These are phyloP conservation scores for Sordaria brevicollis DNA, from an alignment of 495 filamentous ascomycete species.

Conservation along the genomic window DNA sequence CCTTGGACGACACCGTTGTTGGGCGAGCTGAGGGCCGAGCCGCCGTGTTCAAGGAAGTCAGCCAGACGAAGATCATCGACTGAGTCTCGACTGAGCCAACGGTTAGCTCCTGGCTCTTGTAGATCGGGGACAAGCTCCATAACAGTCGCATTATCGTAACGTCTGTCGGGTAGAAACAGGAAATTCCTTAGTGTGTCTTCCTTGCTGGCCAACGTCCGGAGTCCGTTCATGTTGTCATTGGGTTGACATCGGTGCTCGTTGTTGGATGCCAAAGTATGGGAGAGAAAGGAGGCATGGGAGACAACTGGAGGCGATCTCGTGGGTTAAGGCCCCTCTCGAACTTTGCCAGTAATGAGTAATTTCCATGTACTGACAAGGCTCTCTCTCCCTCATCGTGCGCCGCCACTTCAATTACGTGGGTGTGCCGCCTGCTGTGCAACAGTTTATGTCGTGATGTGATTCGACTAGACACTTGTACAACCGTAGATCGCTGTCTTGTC, in stretches of 20 bases:
- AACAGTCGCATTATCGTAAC: neutral
- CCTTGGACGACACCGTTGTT: neutral
- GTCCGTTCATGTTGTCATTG: neutral
- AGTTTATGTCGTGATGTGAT: neutral
- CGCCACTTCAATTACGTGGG: neutral
- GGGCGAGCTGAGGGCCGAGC: neutral
- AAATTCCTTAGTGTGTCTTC: neutral
- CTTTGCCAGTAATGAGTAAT: too few species aligned
- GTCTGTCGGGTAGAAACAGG: neutral
- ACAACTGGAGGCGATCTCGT: neutral
- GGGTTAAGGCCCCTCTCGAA: too few species aligned
- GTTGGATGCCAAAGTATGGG: neutral
- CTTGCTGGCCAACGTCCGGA: neutral
- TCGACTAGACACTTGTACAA: neutral
- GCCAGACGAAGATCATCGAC: neutral
- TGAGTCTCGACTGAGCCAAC: neutral
- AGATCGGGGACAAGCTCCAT: neutral
- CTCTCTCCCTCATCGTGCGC: neutral
- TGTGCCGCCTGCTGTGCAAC: neutral
- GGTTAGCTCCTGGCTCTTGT: neutral
- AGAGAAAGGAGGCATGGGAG: neutral
- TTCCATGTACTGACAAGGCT: neutral
- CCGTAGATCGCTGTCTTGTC: neutral
- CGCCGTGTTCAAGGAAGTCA: neutral
- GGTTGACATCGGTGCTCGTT: neutral